Percentiles rank a stretch among this genome's conserved stretches.
These are phyloP conservation scores for Xylaria sp. DNA, from an alignment of 2,329 filamentous ascomycete species.

Conservation along the genomic window DNA sequence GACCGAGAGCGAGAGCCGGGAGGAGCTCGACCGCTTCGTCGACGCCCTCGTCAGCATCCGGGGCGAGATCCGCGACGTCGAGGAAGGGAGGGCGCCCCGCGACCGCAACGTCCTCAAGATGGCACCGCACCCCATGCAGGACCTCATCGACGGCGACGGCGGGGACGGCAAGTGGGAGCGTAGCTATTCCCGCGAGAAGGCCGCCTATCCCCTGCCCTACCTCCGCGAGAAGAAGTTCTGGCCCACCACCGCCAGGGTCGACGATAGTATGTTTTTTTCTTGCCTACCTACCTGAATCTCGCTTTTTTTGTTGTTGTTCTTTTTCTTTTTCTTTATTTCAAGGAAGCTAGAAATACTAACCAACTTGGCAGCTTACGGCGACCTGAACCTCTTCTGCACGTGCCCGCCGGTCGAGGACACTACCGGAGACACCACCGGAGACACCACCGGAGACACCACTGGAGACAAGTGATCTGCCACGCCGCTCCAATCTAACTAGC, in stretches of 20 bases:
- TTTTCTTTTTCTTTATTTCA: too few species aligned
- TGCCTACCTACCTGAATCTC: background rate
- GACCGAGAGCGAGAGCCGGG: conserved; percentile 89
- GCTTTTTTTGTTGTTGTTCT: too few species aligned
- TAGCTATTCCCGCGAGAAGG: conserved; percentile 78
- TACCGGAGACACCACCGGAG: conserved; percentile 6
- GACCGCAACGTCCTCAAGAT: conserved; percentile 87
- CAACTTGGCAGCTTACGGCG: conserved; percentile 16
- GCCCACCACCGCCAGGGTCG: conserved; percentile 82
- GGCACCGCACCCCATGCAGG: conserved; percentile 81
- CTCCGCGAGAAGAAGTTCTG: conserved; percentile 97
- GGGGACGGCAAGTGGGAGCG: conserved; percentile 74
- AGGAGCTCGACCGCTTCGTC: conserved; percentile 91
- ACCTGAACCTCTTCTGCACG: conserved; percentile 27
- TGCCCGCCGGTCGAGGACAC: conserved; percentile 25
- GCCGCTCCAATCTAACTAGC: too few species aligned
- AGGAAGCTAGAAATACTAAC: conserved; percentile 10
- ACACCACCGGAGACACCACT: too few species aligned
- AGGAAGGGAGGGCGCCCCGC: conserved; percentile 74
- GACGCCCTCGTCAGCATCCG: conserved; percentile 87
- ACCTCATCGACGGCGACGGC: conserved; percentile 68
- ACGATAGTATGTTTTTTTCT: conserved; percentile 71
- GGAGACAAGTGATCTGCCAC: background rate
- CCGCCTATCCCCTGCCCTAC: conserved; percentile 83
- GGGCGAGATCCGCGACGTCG: conserved; percentile 79